phyloP scores from a whole-genome alignment of 2,329 filamentous ascomycete genomes.

The Volutella citrinella region DNA sequence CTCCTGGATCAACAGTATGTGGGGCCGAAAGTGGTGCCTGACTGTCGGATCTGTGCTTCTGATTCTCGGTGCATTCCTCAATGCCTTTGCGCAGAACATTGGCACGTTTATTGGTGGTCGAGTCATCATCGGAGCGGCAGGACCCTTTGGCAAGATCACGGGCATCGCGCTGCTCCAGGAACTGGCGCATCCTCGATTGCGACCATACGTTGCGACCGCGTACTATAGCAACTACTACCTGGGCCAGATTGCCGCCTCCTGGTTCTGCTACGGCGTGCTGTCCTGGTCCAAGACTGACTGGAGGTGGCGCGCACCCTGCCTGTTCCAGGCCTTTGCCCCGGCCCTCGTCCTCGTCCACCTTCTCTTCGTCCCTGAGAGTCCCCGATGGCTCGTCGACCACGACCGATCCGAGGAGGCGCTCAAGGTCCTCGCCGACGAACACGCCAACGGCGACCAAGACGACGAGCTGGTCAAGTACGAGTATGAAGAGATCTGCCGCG shows the following conservation, averaged over 20 bases:
- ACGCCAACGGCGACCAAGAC: conserved; percentile 56
- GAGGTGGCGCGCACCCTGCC: conserved; percentile 15
- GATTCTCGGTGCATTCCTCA: conserved; percentile 11
- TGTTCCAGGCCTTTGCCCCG: conserved; percentile 15
- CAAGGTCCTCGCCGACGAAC: conserved; percentile 58
- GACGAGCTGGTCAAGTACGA: conserved; percentile 61
- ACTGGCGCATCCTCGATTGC: conserved; percentile 13
- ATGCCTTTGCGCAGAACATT: conserved; percentile 12
- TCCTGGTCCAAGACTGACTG: conserved; percentile 10
- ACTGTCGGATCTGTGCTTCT: conserved; percentile 7
- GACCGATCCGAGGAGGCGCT: conserved; percentile 34
- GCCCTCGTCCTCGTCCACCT: conserved; percentile 12
- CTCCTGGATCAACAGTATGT: conserved; percentile 11
- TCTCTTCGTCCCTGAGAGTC: conserved; percentile 38
- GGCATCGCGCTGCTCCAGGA: conserved; percentile 14
- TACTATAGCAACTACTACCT: conserved; percentile 17
- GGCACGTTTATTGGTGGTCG: conserved; percentile 10
- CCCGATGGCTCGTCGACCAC: conserved; percentile 34
- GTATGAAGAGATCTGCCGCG: conserved; percentile 61
- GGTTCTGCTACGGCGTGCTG: conserved; percentile 12
- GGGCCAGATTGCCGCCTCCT: conserved; percentile 12
- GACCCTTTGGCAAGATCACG: conserved; percentile 11
- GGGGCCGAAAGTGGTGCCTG: conserved; percentile 15
- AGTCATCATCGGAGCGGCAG: conserved; percentile 11
- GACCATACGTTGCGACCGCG: conserved; percentile 11